Conservation (phyloP, 768 basidiomycete genomes). For the Nevesoporus exiguus region DNA sequence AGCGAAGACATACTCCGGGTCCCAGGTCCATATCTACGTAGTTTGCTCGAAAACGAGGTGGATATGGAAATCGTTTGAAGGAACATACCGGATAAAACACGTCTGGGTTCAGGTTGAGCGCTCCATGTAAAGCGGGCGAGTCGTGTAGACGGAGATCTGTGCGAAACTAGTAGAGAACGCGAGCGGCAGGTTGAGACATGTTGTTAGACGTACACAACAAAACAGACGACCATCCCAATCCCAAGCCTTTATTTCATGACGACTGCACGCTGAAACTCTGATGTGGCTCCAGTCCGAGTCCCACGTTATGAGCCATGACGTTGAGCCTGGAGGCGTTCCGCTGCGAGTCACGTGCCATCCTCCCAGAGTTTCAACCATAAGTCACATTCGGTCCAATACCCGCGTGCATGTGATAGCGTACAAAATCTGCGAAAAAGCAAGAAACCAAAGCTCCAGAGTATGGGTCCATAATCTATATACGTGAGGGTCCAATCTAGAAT, state of each 20-base stretch:
- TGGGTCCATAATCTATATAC: slow-evolving; percentile 31
- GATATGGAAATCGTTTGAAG: neutral
- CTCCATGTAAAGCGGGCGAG: neutral
- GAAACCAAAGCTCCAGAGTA: slow-evolving; percentile 20
- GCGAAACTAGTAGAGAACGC: neutral
- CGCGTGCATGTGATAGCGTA: slow-evolving; percentile 20
- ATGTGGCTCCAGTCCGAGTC: neutral
- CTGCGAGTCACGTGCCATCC: slow-evolving; percentile 11
- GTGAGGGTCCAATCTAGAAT: slow-evolving; percentile 21
- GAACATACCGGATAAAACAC: slow-evolving; percentile 9
- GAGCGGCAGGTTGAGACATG: neutral
- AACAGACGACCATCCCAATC: neutral
- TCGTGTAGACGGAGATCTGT: slow-evolving; percentile 16
- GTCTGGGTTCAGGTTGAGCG: neutral
- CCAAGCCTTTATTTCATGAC: neutral
- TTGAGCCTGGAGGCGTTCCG: neutral
- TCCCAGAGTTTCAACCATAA: slow-evolving; percentile 1
- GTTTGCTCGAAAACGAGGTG: neutral
- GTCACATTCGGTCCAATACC: slow-evolving; percentile 17
- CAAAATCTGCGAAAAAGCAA: slow-evolving; percentile 15
- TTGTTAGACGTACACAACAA: neutral
- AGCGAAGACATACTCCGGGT: neutral
- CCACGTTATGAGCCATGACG: neutral
- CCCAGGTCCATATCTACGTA: slow-evolving; percentile 6
- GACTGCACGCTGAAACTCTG: neutral